Evolutionary conservation across 768 basidiomycete genomes (phyloP).

Genomic region (Hemileccinum impolitum): DNA sequence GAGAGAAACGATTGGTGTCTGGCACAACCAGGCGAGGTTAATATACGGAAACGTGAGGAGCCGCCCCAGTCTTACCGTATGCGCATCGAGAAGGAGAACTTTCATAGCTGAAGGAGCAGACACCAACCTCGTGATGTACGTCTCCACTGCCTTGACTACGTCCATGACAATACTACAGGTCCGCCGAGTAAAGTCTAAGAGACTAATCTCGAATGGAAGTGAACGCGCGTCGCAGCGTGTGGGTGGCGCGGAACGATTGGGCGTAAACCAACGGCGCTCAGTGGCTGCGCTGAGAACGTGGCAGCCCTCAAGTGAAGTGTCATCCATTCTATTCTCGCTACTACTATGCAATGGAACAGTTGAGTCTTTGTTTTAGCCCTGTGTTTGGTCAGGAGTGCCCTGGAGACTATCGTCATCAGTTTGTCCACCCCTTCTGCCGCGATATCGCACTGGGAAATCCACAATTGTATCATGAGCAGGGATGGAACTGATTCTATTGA

Average conservation of each 20-base stretch:
- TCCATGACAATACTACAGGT: slow-evolving; percentile 58
- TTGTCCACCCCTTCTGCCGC: background rate
- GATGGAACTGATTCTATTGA: background rate
- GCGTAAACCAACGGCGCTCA: too few relatives aligned
- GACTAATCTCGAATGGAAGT: background rate
- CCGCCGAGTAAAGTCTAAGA: background rate
- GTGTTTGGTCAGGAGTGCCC: too few relatives aligned
- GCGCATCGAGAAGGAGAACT: slow-evolving; percentile 88
- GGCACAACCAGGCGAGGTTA: slow-evolving; percentile 9
- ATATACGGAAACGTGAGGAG: background rate
- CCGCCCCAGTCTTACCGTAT: slow-evolving; percentile 78
- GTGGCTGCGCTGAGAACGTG: too few relatives aligned
- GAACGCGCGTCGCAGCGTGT: background rate
- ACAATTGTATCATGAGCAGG: too few relatives aligned
- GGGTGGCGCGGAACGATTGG: background rate
- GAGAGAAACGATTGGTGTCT: slow-evolving; percentile 95
- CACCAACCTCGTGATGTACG: slow-evolving; percentile 87
- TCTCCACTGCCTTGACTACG: slow-evolving; percentile 91
- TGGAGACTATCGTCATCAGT: background rate
- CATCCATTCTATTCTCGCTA: background rate
- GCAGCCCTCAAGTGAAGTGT: slow-evolving; percentile 2
- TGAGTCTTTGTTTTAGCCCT: too few relatives aligned
- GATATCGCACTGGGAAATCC: background rate
- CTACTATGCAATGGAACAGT: too few relatives aligned
- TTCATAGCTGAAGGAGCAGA: slow-evolving; percentile 89